Evolutionary conservation across 2,329 filamentous ascomycete genomes (phyloP).

Genomic region (Colletotrichum nymphaeae): DNA sequence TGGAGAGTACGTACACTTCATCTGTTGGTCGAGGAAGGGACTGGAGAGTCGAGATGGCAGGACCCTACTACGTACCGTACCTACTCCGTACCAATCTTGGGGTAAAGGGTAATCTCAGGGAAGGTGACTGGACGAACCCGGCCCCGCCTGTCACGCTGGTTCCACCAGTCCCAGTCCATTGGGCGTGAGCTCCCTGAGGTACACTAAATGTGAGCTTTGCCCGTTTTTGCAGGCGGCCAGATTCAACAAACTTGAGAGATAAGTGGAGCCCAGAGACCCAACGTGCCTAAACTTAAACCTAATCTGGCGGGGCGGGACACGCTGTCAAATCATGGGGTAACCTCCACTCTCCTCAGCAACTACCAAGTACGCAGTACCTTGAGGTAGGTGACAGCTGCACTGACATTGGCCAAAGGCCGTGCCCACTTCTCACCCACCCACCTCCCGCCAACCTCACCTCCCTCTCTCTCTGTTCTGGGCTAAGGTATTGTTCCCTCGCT

Average conservation of each 20-base stretch:
- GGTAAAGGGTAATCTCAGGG: background rate
- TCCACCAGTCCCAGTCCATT: background rate
- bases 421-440: background rate
- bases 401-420: background rate
- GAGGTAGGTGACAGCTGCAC: background rate
- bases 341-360: background rate
- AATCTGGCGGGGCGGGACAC: conserved; percentile 28
- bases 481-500: background rate
- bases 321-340: conserved; percentile 20
- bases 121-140: background rate
- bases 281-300: conserved; percentile 34
- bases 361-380: no score
- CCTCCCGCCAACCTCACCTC: background rate
- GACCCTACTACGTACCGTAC: no score
- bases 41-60: background rate
- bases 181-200: no score
- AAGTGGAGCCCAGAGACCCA: conserved; percentile 3
- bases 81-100: background rate
- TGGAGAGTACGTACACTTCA: background rate
- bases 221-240: background rate
- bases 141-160: background rate
- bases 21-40: background rate
- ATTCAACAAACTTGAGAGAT: background rate
- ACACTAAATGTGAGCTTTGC: background rate
- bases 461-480: background rate